These are phyloP conservation scores for Craspedostauros australis DNA, from an alignment of 108 stramenopile genomes.

Conservation along the genomic window DNA sequence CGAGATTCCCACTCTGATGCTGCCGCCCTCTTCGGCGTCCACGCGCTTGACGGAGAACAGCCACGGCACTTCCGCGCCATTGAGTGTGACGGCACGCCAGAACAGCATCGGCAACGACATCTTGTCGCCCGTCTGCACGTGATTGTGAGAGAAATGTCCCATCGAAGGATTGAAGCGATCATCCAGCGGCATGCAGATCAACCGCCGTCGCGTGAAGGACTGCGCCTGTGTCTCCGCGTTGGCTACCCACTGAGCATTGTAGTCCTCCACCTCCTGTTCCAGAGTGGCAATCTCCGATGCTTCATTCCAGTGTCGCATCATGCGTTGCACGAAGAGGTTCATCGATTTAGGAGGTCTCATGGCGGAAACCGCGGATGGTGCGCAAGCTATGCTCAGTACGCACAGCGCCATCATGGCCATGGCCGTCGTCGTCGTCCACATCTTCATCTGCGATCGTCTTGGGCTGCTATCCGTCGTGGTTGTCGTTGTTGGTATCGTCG, in stretches of 20 bases:
- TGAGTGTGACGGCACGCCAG: conserved; percentile 62
- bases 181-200: conserved; percentile 69
- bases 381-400: too few species aligned
- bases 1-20: neutral
- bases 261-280: conserved; percentile 82
- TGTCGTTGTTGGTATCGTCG: too few species aligned
- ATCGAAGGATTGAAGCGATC: conserved; percentile 82
- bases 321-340: too few species aligned
- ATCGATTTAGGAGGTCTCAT: too few species aligned
- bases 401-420: too few species aligned
- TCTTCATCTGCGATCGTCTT: too few species aligned
- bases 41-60: conserved; percentile 70
- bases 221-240: conserved; percentile 28
- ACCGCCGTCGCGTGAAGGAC: conserved; percentile 41
- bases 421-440: too few species aligned
- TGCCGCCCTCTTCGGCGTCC: conserved; percentile 22
- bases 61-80: conserved; percentile 83
- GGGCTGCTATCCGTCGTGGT: too few species aligned
- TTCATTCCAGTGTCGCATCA: neutral
- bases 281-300: conserved; percentile 34
- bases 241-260: conserved; percentile 75
- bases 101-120: conserved; percentile 65
- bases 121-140: conserved; percentile 86
- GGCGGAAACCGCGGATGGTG: too few species aligned
- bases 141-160: conserved; percentile 75